Conservation (phyloP, 345 rosid genomes). For the Melastoma malabathricum region DNA sequence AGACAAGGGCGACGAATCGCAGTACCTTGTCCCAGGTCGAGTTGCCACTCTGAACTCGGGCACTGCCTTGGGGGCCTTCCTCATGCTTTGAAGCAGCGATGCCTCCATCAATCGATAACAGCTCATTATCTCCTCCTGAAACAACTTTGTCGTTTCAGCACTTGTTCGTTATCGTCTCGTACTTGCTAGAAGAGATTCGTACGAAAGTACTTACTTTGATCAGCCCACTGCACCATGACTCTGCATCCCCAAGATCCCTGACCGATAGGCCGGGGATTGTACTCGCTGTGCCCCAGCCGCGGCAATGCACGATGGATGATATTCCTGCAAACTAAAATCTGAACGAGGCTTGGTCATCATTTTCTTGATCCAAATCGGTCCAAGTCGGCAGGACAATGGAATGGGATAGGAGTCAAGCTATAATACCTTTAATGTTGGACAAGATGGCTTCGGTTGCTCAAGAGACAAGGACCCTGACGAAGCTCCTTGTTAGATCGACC, state of each 20-base stretch:
- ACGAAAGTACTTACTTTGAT: constrained; percentile 46
- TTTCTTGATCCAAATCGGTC: no score
- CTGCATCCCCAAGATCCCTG: constrained; percentile 52
- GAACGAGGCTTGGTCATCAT: constrained; percentile 1
- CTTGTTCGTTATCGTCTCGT: no score
- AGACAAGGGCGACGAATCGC: constrained; percentile 27
- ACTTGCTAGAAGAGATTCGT: background rate
- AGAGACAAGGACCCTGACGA: constrained; percentile 42
- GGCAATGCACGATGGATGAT: constrained; percentile 85
- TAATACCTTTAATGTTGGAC: constrained; percentile 65
- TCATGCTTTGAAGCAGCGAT: constrained; percentile 28
- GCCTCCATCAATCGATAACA: constrained; percentile 77
- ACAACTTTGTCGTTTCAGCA: background rate
- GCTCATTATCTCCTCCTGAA: constrained; percentile 69
- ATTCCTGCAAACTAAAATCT: constrained; percentile 82
- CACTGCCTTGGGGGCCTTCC: constrained; percentile 37
- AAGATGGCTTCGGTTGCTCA: constrained; percentile 63
- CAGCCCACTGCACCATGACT: constrained; percentile 94
- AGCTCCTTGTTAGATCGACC: constrained; percentile 57
- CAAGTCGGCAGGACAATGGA: no score
- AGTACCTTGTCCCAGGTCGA: constrained; percentile 41
- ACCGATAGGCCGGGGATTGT: constrained; percentile 68
- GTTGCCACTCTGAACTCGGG: constrained; percentile 60
- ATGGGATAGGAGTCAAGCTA: no score
- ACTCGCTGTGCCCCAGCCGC: constrained; percentile 77